phyloP scores from a whole-genome alignment of 306 rosid genomes.

The Hippophae tibetana region DNA sequence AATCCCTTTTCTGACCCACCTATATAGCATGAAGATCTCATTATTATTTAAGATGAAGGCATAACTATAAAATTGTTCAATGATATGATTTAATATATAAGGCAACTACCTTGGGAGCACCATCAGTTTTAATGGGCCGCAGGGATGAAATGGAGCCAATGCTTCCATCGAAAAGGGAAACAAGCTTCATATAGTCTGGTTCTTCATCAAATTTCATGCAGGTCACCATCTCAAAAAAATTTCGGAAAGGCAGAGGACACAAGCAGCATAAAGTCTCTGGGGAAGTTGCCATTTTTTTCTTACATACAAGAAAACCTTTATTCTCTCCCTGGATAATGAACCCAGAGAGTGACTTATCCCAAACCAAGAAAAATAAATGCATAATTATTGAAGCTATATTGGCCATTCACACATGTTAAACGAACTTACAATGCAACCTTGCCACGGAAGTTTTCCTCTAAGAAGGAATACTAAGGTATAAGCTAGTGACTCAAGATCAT shows the following conservation, averaged over 20 bases:
- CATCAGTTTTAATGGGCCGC: slow-evolving; percentile 32
- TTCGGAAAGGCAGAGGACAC: slow-evolving; percentile 28
- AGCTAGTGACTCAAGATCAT: slow-evolving; percentile 32
- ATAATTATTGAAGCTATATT: not conserved
- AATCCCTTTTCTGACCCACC: slow-evolving; percentile 32
- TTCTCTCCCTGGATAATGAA: slow-evolving; percentile 21
- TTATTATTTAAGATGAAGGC: not conserved
- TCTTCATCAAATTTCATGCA: slow-evolving; percentile 34
- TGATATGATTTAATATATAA: not conserved
- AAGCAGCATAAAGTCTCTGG: slow-evolving; percentile 24
- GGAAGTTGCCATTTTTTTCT: slow-evolving; percentile 34
- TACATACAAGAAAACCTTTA: slow-evolving; percentile 35
- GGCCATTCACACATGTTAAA: not conserved
- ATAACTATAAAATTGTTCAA: not conserved
- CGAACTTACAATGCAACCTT: slow-evolving; percentile 30
- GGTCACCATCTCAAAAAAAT: slow-evolving; percentile 32
- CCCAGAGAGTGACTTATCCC: too few relatives aligned
- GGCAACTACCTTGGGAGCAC: slow-evolving; percentile 24
- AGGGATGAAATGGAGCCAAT: slow-evolving; percentile 19
- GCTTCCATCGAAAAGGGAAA: slow-evolving; percentile 23
- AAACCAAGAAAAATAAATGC: not conserved
- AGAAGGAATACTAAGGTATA: slow-evolving; percentile 30
- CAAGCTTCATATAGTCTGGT: slow-evolving; percentile 26
- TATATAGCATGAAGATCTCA: slow-evolving; percentile 3
- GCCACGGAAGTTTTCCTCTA: slow-evolving; percentile 37